Evolutionary conservation across 2,329 filamentous ascomycete genomes (phyloP).

Genomic region (Aureobasidium mangrovei): DNA sequence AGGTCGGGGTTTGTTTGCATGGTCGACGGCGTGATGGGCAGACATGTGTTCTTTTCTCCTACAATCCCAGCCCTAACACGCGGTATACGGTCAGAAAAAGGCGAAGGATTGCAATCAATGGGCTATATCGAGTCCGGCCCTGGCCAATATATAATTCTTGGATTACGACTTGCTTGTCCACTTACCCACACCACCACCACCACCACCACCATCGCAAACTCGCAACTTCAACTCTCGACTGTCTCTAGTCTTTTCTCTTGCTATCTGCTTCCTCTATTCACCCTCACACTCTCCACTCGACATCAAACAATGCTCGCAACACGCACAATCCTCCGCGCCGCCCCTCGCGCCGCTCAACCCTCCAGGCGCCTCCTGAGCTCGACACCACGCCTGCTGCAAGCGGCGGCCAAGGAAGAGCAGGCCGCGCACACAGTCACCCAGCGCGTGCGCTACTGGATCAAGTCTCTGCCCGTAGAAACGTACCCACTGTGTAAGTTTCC

Average conservation of each 20-base stretch:
- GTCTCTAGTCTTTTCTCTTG: background rate
- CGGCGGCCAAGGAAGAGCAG: slow-evolving; percentile 1
- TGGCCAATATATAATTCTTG: too few species aligned
- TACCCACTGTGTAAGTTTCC: slow-evolving; percentile 3
- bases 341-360: background rate
- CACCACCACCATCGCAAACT: too few species aligned
- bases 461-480: slow-evolving; percentile 4
- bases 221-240: background rate
- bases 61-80: background rate
- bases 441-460: slow-evolving; percentile 7
- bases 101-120: background rate
- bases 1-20: too few species aligned
- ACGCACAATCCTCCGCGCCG: background rate
- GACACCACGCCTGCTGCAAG: background rate
- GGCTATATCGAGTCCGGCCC: background rate
- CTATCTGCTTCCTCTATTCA: background rate
- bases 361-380: background rate
- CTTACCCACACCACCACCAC: too few species aligned
- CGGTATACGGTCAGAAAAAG: background rate
- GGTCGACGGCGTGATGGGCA: slow-evolving; percentile 6
- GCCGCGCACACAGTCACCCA: background rate
- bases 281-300: background rate
- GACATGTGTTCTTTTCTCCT: background rate
- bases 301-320: background rate
- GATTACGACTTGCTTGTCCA: too few species aligned